A percentile compares a stretch with the other conserved stretches of the same genome.
Evolutionary conservation across 1,284 basidiomycete genomes (phyloP).

Genomic region (Chalciporus sp.): DNA sequence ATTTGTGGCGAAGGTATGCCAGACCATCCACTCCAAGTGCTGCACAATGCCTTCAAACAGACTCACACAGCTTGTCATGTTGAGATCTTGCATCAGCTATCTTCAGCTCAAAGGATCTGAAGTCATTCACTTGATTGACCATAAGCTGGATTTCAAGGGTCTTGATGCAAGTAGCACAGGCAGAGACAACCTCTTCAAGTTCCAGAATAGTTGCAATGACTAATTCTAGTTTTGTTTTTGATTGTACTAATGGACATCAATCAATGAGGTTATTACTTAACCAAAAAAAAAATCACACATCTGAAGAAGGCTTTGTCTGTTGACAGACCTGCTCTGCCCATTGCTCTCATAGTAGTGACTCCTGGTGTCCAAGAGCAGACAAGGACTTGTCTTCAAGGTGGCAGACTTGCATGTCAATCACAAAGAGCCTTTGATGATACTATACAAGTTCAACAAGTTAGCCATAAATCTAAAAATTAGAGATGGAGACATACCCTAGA

Average conservation of each 20-base stretch:
- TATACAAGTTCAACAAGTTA: not conserved
- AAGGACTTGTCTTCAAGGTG: not conserved
- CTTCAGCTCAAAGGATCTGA: not conserved
- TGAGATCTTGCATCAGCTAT: not conserved
- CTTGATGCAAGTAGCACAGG: not conserved
- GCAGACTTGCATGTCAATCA: constrained; percentile 10
- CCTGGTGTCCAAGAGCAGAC: no score
- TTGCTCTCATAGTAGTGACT: not conserved
- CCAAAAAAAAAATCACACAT: not conserved
- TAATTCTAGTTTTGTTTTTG: constrained; percentile 1
- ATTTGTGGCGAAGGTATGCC: constrained; percentile 1
- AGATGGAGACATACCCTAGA: constrained; percentile 11
- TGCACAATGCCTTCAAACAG: not conserved
- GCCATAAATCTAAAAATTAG: not conserved
- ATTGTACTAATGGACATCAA: not conserved
- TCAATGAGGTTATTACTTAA: not conserved
- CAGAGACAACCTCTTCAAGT: not conserved
- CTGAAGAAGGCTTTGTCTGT: constrained; percentile 2
- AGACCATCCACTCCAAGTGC: constrained; percentile 1
- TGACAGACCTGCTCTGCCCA: constrained; percentile 6
- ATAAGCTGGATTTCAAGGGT: not conserved
- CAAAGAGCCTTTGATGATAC: constrained; percentile 14
- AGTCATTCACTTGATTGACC: not conserved
- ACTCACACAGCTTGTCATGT: not conserved
- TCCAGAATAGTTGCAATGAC: not conserved